Evolutionary conservation across 2,329 filamentous ascomycete genomes (phyloP).

Genomic region (Colletotrichum limetticola): DNA sequence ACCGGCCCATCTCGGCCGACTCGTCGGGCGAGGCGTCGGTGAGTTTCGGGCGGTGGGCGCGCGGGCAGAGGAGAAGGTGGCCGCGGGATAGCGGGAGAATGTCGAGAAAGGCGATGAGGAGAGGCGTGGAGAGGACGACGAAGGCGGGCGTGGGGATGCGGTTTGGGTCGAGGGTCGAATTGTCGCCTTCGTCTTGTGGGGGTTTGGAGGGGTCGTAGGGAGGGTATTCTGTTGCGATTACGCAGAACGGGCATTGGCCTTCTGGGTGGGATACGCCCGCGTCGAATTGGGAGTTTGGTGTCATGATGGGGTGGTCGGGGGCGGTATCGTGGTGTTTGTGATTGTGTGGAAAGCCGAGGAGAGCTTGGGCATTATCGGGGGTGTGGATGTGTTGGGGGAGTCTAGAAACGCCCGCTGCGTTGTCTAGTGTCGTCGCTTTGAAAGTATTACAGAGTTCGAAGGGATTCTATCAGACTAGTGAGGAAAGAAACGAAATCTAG

Average conservation of each 20-base stretch:
- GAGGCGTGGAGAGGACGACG: conserved; percentile 80
- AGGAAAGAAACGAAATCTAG: neutral
- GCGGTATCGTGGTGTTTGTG: neutral
- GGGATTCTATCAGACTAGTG: neutral
- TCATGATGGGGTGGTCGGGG: conserved; percentile 13
- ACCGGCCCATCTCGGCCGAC: conserved; percentile 72
- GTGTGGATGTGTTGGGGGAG: neutral
- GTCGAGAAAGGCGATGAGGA: conserved; percentile 89
- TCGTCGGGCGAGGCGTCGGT: conserved; percentile 74
- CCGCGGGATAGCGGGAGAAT: conserved; percentile 88
- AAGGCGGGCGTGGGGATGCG: conserved; percentile 59
- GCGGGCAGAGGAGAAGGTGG: conserved; percentile 84
- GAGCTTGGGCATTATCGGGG: conserved; percentile 5
- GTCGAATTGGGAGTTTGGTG: conserved; percentile 28
- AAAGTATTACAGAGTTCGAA: neutral
- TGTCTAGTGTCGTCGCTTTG: neutral
- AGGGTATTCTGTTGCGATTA: conserved; percentile 61
- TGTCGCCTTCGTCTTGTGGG: conserved; percentile 45
- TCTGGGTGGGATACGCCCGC: conserved; percentile 39
- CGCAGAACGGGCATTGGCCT: conserved; percentile 70
- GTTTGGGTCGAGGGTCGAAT: conserved; percentile 45
- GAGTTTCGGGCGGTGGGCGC: conserved; percentile 81
- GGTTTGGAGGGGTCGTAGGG: conserved; percentile 58
- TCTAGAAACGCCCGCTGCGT: neutral
- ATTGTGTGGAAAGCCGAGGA: neutral